Percentiles rank a stretch among this genome's conserved stretches.
Conservation (phyloP, 495 filamentous ascomycete species). For the Xylaria curta region DNA sequence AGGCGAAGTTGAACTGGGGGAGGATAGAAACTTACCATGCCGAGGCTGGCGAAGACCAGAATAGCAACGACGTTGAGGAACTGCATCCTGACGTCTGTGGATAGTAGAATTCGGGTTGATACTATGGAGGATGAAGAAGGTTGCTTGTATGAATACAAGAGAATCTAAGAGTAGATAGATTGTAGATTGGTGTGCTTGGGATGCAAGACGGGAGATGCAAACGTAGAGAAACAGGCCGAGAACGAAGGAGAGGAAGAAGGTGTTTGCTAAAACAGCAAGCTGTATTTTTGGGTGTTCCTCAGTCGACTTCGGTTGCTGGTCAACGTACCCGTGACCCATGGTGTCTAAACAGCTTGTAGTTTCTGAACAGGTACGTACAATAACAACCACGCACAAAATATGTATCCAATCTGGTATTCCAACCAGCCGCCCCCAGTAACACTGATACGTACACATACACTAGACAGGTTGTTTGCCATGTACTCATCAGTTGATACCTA, state of each 20-base stretch:
- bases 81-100: constrained; percentile 42
- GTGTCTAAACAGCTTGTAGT: no score
- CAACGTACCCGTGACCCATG: no score
- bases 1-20: not conserved
- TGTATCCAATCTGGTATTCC: not conserved
- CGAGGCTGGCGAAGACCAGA: constrained; percentile 40
- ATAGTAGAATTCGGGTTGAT: not conserved
- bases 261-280: constrained; percentile 10
- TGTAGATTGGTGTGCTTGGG: not conserved
- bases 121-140: constrained; percentile 25
- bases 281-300: constrained; percentile 29
- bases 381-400: constrained; percentile 1
- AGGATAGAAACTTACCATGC: constrained; percentile 49
- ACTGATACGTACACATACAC: not conserved
- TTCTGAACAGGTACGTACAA: not conserved
- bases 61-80: constrained; percentile 39
- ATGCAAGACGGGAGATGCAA: not conserved
- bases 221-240: constrained; percentile 4
- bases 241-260: constrained; percentile 14
- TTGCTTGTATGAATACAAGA: constrained; percentile 22
- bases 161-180: constrained; percentile 10
- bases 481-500: not conserved
- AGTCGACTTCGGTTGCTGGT: constrained; percentile 22
- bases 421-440: constrained; percentile 14
- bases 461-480: constrained; percentile 20